Conservation (phyloP, 768 basidiomycete species). For the Artomyces pyxidatus region DNA sequence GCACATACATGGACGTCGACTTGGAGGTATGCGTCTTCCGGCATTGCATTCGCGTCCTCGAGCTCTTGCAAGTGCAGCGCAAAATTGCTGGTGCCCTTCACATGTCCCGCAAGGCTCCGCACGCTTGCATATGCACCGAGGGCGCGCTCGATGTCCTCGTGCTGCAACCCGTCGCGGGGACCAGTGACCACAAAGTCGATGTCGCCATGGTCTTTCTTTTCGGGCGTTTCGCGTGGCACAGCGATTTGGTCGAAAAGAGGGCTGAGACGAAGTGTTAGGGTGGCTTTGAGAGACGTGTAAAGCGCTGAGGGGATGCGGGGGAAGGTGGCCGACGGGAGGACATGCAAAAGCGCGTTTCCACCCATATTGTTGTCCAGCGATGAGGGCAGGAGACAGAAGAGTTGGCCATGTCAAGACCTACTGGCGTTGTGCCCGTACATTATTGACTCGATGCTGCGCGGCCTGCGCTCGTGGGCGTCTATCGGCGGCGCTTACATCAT, state of each 20-base stretch:
- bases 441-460: too few relatives aligned
- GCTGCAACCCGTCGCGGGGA: slow-evolving; percentile 25
- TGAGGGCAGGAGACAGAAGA: too few relatives aligned
- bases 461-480: too few relatives aligned
- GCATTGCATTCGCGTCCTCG: slow-evolving; percentile 29
- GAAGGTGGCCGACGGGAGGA: background rate
- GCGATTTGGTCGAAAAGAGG: slow-evolving; percentile 33
- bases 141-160: slow-evolving; percentile 22
- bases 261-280: background rate
- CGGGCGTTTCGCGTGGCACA: slow-evolving; percentile 56
- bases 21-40: slow-evolving; percentile 31
- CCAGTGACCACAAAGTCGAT: slow-evolving; percentile 55
- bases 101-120: slow-evolving; percentile 38
- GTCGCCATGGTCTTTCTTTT: slow-evolving; percentile 60
- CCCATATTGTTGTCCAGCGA: background rate
- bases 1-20: slow-evolving; percentile 58
- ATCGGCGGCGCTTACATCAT: too few relatives aligned
- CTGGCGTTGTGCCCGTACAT: too few relatives aligned
- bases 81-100: slow-evolving; percentile 55
- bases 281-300: background rate
- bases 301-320: background rate
- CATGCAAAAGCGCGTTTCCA: background rate
- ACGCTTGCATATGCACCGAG: slow-evolving; percentile 34
- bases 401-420: too few relatives aligned
- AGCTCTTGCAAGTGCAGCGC: slow-evolving; percentile 39